Percentiles rank a stretch among this genome's conserved stretches.
phyloP scores from a whole-genome alignment of 2,329 filamentous ascomycete genomes.

The Setomelanomma holmii region DNA sequence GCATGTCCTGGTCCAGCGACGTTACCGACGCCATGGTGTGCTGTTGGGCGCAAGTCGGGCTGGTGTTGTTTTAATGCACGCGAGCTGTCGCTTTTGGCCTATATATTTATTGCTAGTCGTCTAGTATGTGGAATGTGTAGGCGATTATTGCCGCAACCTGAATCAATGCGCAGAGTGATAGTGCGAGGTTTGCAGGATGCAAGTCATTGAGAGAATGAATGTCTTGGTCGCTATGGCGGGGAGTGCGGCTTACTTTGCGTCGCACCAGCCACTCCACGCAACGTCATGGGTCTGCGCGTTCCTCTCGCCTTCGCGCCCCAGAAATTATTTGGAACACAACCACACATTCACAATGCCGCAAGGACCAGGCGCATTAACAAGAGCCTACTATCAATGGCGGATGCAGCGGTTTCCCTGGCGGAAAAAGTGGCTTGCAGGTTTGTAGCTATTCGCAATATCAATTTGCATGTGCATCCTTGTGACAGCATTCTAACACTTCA shows the following conservation, averaged over 20 bases:
- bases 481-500: conserved; percentile 12
- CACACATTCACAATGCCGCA: conserved; percentile 42
- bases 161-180: neutral
- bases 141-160: too few relatives aligned
- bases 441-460: conserved; percentile 15
- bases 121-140: neutral
- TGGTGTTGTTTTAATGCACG: conserved; percentile 2
- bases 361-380: conserved; percentile 46
- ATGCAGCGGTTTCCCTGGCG: conserved; percentile 68
- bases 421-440: conserved; percentile 65
- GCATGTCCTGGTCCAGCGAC: conserved; percentile 94
- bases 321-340: conserved; percentile 13
- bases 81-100: neutral
- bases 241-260: conserved; percentile 19
- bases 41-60: conserved; percentile 20
- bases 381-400: conserved; percentile 69
- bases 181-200: neutral
- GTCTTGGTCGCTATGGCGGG: conserved; percentile 17
- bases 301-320: conserved; percentile 9
- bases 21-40: conserved; percentile 85
- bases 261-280: conserved; percentile 32
- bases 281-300: conserved; percentile 36
- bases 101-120: neutral
- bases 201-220: conserved; percentile 12
- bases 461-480: conserved; percentile 7